Conservation (phyloP, 2,329 filamentous ascomycete genomes). For the Penicillium sp. region DNA sequence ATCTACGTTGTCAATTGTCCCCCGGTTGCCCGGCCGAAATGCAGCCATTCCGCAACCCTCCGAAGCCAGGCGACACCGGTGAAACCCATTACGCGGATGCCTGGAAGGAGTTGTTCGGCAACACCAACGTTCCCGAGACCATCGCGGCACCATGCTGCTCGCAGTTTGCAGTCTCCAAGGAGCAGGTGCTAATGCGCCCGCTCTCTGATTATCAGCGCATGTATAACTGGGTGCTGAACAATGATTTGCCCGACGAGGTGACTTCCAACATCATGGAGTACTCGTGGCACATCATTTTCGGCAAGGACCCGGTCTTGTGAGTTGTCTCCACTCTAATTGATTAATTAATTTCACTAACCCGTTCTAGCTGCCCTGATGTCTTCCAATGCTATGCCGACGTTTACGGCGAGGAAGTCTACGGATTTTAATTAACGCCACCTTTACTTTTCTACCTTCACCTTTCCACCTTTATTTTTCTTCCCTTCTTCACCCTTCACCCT, state of each 20-base stretch:
- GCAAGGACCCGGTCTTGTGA: slow-evolving; percentile 37
- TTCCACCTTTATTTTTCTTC: neutral
- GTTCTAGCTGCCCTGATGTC: slow-evolving; percentile 22
- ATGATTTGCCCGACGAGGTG: slow-evolving; percentile 52
- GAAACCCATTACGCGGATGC: slow-evolving; percentile 34
- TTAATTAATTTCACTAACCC: slow-evolving; percentile 2
- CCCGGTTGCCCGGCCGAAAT: slow-evolving; percentile 36
- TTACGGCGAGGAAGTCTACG: slow-evolving; percentile 25
- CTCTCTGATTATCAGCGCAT: slow-evolving; percentile 54
- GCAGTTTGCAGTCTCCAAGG: slow-evolving; percentile 60
- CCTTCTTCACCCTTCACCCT: neutral
- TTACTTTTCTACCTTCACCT: neutral
- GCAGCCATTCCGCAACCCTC: slow-evolving; percentile 23
- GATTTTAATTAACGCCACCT: slow-evolving; percentile 1
- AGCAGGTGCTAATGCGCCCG: slow-evolving; percentile 50
- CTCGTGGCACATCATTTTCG: slow-evolving; percentile 60
- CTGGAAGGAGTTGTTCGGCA: slow-evolving; percentile 24
- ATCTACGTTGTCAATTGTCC: slow-evolving; percentile 52
- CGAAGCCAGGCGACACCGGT: slow-evolving; percentile 23
- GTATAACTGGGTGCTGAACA: slow-evolving; percentile 58
- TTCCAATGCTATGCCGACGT: slow-evolving; percentile 27
- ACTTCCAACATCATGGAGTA: slow-evolving; percentile 63
- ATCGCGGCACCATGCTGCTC: slow-evolving; percentile 61
- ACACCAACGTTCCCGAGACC: slow-evolving; percentile 43
- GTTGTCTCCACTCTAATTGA: slow-evolving; percentile 5